Conservation (phyloP, 495 filamentous ascomycete genomes). For the Aspergillus cristatus region DNA sequence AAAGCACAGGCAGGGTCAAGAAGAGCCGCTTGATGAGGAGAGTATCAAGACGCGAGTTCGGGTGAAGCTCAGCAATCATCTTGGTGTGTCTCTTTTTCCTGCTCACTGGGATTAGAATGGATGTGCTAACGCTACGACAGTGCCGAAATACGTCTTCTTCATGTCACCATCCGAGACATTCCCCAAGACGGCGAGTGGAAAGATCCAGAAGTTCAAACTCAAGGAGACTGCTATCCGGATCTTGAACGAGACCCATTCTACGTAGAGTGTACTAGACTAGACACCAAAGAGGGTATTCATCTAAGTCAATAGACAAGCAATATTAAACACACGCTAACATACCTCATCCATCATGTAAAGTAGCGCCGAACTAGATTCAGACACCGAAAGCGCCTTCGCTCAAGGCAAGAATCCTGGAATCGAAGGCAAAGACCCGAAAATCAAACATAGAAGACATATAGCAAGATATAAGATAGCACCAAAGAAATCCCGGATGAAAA, state of each 20-base stretch:
- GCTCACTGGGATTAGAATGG: not conserved
- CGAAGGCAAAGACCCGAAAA: too few species aligned
- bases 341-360: too few species aligned
- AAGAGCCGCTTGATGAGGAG: slow-evolving; percentile 21
- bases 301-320: too few species aligned
- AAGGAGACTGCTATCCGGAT: slow-evolving; percentile 50
- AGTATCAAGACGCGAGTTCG: slow-evolving; percentile 66
- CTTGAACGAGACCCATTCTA: slow-evolving; percentile 17
- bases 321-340: too few species aligned
- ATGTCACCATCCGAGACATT: slow-evolving; percentile 47
- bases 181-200: slow-evolving; percentile 92
- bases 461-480: too few species aligned
- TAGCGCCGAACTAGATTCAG: too few species aligned
- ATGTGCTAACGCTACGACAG: slow-evolving; percentile 19
- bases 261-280: too few species aligned
- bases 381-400: not conserved
- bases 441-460: too few species aligned
- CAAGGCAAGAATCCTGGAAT: too few species aligned
- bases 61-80: slow-evolving; percentile 60
- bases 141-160: slow-evolving; percentile 88
- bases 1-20: slow-evolving; percentile 1
- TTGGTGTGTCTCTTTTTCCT: slow-evolving; percentile 39
- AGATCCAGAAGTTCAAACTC: slow-evolving; percentile 94
- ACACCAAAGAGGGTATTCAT: too few species aligned
- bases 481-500: too few species aligned